These are phyloP conservation scores for Tricholoma flavovirens DNA, from an alignment of 768 basidiomycete genomes.

Conservation along the genomic window DNA sequence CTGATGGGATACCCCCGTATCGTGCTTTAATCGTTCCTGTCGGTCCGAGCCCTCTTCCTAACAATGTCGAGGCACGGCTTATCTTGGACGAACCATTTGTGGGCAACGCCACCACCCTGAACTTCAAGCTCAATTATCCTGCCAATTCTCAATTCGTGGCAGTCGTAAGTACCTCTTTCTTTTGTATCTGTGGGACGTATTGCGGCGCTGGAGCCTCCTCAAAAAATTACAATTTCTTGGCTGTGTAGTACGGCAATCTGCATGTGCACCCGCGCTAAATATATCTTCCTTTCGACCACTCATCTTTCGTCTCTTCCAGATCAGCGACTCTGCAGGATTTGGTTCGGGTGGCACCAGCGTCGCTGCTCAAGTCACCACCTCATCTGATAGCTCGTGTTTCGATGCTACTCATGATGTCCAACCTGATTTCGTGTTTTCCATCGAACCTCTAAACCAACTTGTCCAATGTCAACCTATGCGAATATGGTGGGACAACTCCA, in stretches of 20 bases:
- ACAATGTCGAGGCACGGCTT: conserved; percentile 57
- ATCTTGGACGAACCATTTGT: conserved; percentile 53
- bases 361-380: conserved; percentile 47
- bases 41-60: conserved; percentile 55
- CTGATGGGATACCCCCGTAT: conserved; percentile 60
- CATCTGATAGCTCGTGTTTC: conserved; percentile 56
- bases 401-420: conserved; percentile 40
- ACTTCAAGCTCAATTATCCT: conserved; percentile 60
- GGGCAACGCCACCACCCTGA: conserved; percentile 31
- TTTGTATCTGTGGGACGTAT: neutral
- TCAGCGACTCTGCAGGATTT: conserved; percentile 56
- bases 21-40: conserved; percentile 60
- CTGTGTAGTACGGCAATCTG: neutral
- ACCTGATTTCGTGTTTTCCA: conserved; percentile 54
- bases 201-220: neutral
- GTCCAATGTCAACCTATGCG: conserved; percentile 60
- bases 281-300: neutral
- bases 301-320: conserved; percentile 27
- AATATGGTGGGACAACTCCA: conserved; percentile 55
- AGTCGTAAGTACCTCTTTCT: conserved; percentile 47
- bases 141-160: conserved; percentile 68
- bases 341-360: conserved; percentile 74
- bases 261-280: neutral
- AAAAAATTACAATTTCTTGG: neutral
- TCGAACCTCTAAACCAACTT: conserved; percentile 56